Evolutionary conservation across 2,329 filamentous ascomycete genomes (phyloP).

Genomic region (Botrytis byssoidea): DNA sequence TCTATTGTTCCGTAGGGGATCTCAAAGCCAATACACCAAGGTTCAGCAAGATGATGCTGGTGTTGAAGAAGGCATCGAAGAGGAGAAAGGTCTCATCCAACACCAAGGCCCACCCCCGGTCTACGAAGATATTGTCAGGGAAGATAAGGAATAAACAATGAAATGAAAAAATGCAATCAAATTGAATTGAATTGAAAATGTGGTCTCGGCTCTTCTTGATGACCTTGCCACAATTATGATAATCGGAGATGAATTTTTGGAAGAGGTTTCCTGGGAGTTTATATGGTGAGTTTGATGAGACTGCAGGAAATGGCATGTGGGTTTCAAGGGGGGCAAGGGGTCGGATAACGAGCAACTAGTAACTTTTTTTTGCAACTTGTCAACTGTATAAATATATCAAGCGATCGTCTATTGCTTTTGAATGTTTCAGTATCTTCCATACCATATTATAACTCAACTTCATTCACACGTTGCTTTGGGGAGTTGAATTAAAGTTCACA

Average conservation of each 20-base stretch:
- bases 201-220: background rate
- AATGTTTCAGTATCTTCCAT: background rate
- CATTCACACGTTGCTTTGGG: background rate
- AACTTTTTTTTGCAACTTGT: background rate
- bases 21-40: constrained; percentile 25
- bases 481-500: background rate
- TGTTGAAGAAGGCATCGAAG: constrained; percentile 28
- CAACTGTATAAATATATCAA: constrained; percentile 15
- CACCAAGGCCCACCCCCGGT: constrained; percentile 36
- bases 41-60: constrained; percentile 31
- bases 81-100: constrained; percentile 32
- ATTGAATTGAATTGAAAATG: background rate
- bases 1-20: constrained; percentile 49
- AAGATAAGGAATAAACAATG: constrained; percentile 26
- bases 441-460: background rate
- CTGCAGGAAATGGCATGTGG: background rate
- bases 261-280: background rate
- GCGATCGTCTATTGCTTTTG: background rate
- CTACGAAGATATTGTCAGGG: constrained; percentile 32
- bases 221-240: background rate
- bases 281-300: background rate
- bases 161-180: background rate
- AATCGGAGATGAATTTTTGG: background rate
- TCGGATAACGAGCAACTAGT: background rate
- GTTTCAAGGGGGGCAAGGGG: background rate